These are phyloP conservation scores for Vicia faba DNA, from an alignment of 306 rosid species.

Conservation along the genomic window DNA sequence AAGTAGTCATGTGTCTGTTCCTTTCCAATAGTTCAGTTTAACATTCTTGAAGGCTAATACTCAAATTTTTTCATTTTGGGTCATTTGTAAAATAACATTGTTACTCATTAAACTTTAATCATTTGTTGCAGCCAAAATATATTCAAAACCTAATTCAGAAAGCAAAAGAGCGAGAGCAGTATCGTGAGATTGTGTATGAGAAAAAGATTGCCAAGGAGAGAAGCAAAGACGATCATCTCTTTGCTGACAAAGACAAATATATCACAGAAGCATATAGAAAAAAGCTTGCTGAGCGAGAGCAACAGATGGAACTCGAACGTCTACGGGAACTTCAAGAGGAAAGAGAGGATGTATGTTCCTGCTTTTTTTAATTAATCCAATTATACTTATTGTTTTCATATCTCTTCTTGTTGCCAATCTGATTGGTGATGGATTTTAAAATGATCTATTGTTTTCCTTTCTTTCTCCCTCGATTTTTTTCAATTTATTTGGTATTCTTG, in stretches of 20 bases:
- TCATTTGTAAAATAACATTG: constrained; percentile 15
- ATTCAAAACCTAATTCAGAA: constrained; percentile 61
- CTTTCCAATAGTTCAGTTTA: constrained; percentile 23
- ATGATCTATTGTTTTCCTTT: constrained; percentile 5
- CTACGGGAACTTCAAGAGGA: constrained; percentile 69
- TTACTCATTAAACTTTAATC: constrained; percentile 15
- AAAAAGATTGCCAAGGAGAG: constrained; percentile 84
- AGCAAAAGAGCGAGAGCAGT: constrained; percentile 65
- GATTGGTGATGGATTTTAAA: constrained; percentile 21
- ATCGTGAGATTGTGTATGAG: constrained; percentile 76
- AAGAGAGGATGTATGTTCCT: constrained; percentile 73
- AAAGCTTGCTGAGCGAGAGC: constrained; percentile 80
- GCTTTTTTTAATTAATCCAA: background rate
- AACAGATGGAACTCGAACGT: constrained; percentile 80
- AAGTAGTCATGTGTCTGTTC: constrained; percentile 12
- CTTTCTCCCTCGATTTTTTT: background rate
- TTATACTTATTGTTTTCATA: constrained; percentile 12
- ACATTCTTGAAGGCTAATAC: background rate
- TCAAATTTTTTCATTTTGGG: constrained; percentile 11
- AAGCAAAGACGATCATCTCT: constrained; percentile 84
- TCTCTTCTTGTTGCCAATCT: constrained; percentile 29
- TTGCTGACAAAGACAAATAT: constrained; percentile 79
- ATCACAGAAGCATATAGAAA: constrained; percentile 79
- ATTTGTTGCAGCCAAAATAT: constrained; percentile 74
- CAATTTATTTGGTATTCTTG: background rate